These are phyloP conservation scores for Cryomyces minteri DNA, from an alignment of 495 filamentous ascomycete species.

Conservation along the genomic window DNA sequence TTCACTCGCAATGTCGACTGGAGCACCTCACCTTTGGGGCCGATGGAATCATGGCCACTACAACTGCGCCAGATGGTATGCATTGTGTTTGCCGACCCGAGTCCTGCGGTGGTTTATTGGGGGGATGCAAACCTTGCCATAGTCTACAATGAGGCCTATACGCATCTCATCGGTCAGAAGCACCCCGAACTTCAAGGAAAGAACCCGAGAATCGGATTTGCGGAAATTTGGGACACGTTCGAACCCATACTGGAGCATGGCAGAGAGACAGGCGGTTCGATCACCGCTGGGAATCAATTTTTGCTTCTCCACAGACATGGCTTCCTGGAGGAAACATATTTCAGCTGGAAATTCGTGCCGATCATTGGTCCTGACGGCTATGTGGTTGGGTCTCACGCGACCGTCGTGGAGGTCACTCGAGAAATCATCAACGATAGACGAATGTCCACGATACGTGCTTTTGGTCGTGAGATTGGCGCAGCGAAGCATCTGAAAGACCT, in stretches of 20 bases:
- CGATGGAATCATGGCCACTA: constrained; percentile 4
- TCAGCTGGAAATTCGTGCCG: constrained; percentile 5
- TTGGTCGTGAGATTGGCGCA: constrained; percentile 1
- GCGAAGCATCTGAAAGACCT: constrained; percentile 3
- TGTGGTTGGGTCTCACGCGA: constrained; percentile 3
- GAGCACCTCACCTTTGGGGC: constrained; percentile 4
- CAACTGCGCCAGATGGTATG: constrained; percentile 4
- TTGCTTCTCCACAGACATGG: constrained; percentile 3
- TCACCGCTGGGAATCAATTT: background rate
- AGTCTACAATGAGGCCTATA: constrained; percentile 8
- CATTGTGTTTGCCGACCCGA: constrained; percentile 3
- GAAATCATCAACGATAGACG: constrained; percentile 2
- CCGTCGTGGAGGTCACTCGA: constrained; percentile 6
- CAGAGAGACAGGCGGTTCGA: constrained; percentile 2
- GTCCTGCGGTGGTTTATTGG: constrained; percentile 8
- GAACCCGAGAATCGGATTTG: background rate
- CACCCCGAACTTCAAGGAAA: constrained; percentile 6
- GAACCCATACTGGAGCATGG: constrained; percentile 2
- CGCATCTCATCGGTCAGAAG: constrained; percentile 1
- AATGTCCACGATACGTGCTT: constrained; percentile 2
- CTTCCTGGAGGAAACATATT: constrained; percentile 8
- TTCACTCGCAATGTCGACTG: constrained; percentile 7
- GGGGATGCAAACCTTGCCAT: constrained; percentile 2
- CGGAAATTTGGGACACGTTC: background rate
- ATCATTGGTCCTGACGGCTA: constrained; percentile 1